Evolutionary conservation across 2,329 filamentous ascomycete genomes (phyloP), one percentile per base, ranked within the genome.

Genomic region (Biscogniauxia mediterranea): DNA sequence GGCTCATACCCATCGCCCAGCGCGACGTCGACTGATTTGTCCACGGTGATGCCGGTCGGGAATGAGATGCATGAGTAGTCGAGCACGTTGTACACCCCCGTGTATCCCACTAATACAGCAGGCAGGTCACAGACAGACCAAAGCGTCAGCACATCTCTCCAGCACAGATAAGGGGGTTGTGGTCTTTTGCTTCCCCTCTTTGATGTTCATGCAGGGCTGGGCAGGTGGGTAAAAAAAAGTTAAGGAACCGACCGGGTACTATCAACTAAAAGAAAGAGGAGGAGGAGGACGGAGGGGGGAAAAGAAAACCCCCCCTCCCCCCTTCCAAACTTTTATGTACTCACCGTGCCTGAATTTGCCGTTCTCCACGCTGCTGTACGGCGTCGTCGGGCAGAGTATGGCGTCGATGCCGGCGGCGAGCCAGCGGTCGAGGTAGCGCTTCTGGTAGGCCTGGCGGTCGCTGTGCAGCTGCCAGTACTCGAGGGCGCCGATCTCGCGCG

Each of bases 331-430:
- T 11, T 0, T 0, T 23, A 23, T 9, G 11, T 20, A 69, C 77
- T 68, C 53, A 79, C 79, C 75, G 46, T 82, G 78, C 67, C 73
- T 76, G 50, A 81, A 80, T 1, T 72, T 71, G 4, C 78, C 79
- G 53, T 79, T 75, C 68, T 79, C 77, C 28, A 77, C 76, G 0
- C 74, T 75, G 50, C 75, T 76, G 55, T 78, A 82, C 0, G 80
- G 78, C 32, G 78, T 80, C 0, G 79, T 81, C 0, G 88, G 87
- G 56, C 83, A 85, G 1, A 91, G 71, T 8, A 91, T 80, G 1
- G 85, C 85, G 69, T 91, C 89, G 7, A 89, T 81, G 1, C 77
- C 79, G 0, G 77, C 76, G 54, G 69, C 70, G 38, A 76, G 76
- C 81, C 80, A 83, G 2, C 78, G 74, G 50, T 81, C 78, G 0